Evolutionary conservation across 2,329 filamentous ascomycete species (phyloP).

Genomic region (Sclerotinia spermophila): DNA sequence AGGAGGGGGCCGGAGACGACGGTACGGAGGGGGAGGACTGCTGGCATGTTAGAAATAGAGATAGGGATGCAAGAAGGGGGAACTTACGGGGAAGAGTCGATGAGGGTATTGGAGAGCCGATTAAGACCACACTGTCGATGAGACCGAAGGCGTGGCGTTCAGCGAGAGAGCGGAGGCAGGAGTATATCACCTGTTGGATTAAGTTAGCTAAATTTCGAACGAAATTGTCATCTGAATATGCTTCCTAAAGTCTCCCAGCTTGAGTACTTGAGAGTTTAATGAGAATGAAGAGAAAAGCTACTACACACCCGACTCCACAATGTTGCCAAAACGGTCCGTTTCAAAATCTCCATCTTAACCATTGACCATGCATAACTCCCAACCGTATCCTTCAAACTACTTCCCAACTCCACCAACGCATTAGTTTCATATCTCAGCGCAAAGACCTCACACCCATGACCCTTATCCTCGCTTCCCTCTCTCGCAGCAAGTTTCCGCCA

Average conservation of each 20-base stretch:
- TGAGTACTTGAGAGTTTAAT: constrained; percentile 43
- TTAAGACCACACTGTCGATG: constrained; percentile 65
- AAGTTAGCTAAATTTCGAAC: constrained; percentile 35
- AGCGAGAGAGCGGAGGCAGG: constrained; percentile 57
- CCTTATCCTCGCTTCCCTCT: constrained; percentile 27
- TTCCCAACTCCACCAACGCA: constrained; percentile 71
- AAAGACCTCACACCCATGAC: constrained; percentile 72
- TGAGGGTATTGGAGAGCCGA: constrained; percentile 72
- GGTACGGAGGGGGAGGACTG: constrained; percentile 74
- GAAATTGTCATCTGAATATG: neutral
- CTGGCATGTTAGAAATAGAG: constrained; percentile 63
- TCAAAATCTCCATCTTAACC: constrained; percentile 60
- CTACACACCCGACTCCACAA: constrained; percentile 35
- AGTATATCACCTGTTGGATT: constrained; percentile 56
- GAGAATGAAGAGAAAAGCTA: neutral
- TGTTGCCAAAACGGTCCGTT: constrained; percentile 45
- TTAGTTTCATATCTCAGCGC: constrained; percentile 81
- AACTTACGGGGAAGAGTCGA: constrained; percentile 49
- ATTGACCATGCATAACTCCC: constrained; percentile 52
- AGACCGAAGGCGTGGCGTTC: constrained; percentile 61
- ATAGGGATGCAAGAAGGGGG: constrained; percentile 73
- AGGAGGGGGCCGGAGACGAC: constrained; percentile 81
- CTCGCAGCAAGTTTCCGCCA: constrained; percentile 63
- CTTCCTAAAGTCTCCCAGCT: neutral
- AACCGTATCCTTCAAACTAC: constrained; percentile 67